Conservation (phyloP, 352 stramenopile species). For the Phytophthora tubulina region DNA sequence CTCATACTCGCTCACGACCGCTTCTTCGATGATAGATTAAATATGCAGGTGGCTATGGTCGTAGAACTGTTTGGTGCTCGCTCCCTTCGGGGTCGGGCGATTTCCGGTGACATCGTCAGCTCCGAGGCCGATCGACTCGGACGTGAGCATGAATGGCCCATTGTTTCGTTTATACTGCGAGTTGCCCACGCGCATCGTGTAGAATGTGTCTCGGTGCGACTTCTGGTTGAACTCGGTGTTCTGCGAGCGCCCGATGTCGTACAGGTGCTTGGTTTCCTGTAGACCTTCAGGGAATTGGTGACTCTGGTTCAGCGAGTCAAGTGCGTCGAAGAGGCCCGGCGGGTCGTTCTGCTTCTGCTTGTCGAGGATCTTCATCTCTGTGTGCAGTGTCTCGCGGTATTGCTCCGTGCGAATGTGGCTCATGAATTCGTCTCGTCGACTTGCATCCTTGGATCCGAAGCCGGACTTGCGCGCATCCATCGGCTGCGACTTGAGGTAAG, state of each 20-base stretch:
- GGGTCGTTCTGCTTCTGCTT: constrained; percentile 67
- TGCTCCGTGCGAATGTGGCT: constrained; percentile 91
- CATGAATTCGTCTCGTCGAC: constrained; percentile 92
- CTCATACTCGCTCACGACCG: background rate
- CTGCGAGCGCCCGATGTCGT: constrained; percentile 82
- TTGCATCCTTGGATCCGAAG: constrained; percentile 93
- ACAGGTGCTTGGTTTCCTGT: constrained; percentile 80
- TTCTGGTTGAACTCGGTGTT: constrained; percentile 89
- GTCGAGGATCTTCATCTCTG: constrained; percentile 85
- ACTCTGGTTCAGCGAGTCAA: constrained; percentile 56
- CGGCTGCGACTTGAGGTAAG: constrained; percentile 90
- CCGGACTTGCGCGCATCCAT: constrained; percentile 89
- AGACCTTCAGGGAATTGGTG: constrained; percentile 78
- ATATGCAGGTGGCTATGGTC: constrained; percentile 81
- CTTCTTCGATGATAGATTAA: constrained; percentile 9
- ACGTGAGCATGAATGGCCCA: constrained; percentile 82
- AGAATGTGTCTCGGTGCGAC: constrained; percentile 85
- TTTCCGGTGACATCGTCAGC: constrained; percentile 73
- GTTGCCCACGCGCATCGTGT: constrained; percentile 82
- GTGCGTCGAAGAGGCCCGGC: constrained; percentile 49
- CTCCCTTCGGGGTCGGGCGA: constrained; percentile 70
- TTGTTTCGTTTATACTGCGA: constrained; percentile 86
- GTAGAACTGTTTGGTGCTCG: constrained; percentile 88
- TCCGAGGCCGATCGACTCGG: constrained; percentile 69
- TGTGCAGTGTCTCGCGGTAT: constrained; percentile 87